phyloP scores from a whole-genome alignment of 352 stramenopile genomes.

The Pythium dissimile region DNA sequence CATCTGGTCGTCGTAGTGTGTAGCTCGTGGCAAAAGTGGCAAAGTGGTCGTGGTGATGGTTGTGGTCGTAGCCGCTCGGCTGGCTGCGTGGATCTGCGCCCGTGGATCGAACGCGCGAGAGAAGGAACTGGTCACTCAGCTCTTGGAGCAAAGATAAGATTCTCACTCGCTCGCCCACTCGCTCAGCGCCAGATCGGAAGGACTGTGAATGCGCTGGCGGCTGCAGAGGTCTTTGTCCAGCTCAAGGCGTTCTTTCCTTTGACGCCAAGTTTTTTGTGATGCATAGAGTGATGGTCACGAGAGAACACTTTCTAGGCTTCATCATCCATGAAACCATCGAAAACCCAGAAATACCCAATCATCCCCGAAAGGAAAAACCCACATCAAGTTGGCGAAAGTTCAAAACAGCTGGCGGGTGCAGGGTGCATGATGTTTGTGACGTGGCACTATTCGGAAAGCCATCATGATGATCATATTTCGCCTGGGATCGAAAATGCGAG shows the following conservation, averaged over 20 bases:
- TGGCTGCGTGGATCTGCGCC: no score
- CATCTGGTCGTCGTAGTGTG: neutral
- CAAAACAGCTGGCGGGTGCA: neutral
- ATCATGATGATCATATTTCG: neutral
- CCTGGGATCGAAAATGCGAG: neutral
- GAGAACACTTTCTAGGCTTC: slow-evolving; percentile 14
- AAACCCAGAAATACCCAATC: slow-evolving; percentile 10
- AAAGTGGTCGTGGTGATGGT: neutral
- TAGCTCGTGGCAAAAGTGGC: neutral
- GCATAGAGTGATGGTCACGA: slow-evolving; percentile 21
- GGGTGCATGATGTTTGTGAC: neutral
- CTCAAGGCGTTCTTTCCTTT: slow-evolving; percentile 12
- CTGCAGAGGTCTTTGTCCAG: slow-evolving; percentile 1
- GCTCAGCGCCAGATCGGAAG: neutral
- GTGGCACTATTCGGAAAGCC: neutral
- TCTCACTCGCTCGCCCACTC: no score
- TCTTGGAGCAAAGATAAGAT: neutral
- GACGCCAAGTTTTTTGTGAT: neutral
- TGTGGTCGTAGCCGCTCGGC: no score
- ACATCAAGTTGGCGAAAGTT: slow-evolving; percentile 16
- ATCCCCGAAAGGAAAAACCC: slow-evolving; percentile 6
- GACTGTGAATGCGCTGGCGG: slow-evolving; percentile 21
- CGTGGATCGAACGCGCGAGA: no score
- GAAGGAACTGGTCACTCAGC: neutral
- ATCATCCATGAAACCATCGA: neutral